These are phyloP conservation scores for Stemphylium vesicarium DNA, from an alignment of 2,329 filamentous ascomycete species.

Conservation along the genomic window DNA sequence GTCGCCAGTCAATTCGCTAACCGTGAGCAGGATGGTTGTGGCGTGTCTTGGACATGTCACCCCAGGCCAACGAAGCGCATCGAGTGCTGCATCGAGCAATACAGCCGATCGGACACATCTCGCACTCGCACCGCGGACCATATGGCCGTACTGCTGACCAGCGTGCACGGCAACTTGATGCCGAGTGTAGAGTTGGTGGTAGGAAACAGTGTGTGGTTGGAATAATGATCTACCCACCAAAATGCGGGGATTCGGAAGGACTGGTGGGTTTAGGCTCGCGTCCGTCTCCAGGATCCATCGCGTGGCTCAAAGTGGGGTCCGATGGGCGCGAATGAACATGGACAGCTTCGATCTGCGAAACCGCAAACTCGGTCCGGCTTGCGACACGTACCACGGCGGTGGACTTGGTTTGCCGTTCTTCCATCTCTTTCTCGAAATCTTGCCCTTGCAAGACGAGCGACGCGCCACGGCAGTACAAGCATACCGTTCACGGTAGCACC, in stretches of 20 bases:
- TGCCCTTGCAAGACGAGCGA: neutral
- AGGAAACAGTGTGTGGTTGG: neutral
- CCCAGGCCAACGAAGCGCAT: constrained; percentile 12
- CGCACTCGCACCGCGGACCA: neutral
- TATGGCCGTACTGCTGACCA: neutral
- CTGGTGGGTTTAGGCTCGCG: neutral
- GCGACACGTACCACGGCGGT: neutral
- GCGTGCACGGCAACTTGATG: neutral
- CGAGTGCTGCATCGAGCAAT: constrained; percentile 18
- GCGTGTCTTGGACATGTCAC: constrained; percentile 7
- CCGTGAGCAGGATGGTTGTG: constrained; percentile 5
- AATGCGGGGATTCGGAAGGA: constrained; percentile 1
- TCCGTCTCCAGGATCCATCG: neutral
- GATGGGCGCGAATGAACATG: neutral
- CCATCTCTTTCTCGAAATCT: neutral
- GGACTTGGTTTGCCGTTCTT: neutral
- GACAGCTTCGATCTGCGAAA: neutral
- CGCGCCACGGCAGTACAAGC: neutral
- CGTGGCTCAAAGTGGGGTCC: neutral
- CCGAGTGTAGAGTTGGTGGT: neutral
- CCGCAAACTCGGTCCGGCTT: neutral
- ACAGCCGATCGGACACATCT: constrained; percentile 13
- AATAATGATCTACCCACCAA: neutral
- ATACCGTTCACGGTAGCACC: neutral
- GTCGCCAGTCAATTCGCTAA: constrained; percentile 1